These are phyloP conservation scores for Penicillium sclerotigenum DNA, from an alignment of 2,329 filamentous ascomycete species.

Conservation along the genomic window DNA sequence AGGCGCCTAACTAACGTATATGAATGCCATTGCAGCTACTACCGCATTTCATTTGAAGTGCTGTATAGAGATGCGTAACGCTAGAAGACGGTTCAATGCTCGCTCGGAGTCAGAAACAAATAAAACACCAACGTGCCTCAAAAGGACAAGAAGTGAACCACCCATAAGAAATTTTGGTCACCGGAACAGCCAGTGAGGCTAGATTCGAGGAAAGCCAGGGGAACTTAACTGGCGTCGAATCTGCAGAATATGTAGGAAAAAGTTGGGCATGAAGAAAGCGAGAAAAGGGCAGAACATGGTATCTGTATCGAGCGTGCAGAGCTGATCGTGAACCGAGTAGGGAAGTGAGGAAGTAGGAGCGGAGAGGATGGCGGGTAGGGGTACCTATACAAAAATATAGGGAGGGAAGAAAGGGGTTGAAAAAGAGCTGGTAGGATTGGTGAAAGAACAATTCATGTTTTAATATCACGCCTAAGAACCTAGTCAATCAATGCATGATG, in stretches of 20 bases:
- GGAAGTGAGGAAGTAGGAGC: background rate
- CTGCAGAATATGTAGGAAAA: constrained; percentile 30
- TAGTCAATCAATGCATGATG: background rate
- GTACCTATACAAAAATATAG: constrained; percentile 3
- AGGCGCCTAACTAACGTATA: background rate
- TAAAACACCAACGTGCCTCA: background rate
- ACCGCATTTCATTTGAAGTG: constrained; percentile 5
- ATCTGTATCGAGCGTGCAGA: constrained; percentile 32
- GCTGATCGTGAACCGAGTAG: constrained; percentile 26
- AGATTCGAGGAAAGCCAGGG: background rate
- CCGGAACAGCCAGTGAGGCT: background rate
- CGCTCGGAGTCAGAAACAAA: constrained; percentile 11
- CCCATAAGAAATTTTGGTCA: constrained; percentile 11
- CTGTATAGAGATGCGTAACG: constrained; percentile 16
- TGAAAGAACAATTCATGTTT: background rate
- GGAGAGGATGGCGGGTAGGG: constrained; percentile 2
- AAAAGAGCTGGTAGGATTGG: background rate
- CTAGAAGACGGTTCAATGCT: constrained; percentile 19
- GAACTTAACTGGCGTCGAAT: constrained; percentile 33
- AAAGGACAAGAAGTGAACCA: constrained; percentile 10
- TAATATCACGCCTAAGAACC: background rate
- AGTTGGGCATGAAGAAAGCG: constrained; percentile 10
- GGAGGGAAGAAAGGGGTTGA: background rate
- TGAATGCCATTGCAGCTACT: constrained; percentile 1
- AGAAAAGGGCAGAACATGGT: constrained; percentile 26